These are phyloP conservation scores for Debaryomyces tyrocola DNA, from an alignment of 805 yeast genomes.

Conservation along the genomic window DNA sequence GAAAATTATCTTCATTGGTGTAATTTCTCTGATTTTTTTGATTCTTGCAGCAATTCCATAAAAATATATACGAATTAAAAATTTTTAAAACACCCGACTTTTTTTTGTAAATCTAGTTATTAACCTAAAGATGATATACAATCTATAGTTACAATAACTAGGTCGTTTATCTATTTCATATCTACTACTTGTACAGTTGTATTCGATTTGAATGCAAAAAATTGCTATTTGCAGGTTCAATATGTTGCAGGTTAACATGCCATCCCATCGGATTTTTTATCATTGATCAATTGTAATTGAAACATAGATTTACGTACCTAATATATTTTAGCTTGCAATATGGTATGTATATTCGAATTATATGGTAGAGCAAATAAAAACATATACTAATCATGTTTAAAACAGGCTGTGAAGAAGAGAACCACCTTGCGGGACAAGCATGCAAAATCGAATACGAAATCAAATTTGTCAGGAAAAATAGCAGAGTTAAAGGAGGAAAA, in stretches of 20 bases:
- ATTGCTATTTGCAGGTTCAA: neutral
- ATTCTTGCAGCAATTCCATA: neutral
- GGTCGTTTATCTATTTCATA: too few relatives aligned
- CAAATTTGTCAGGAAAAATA: conserved; percentile 24
- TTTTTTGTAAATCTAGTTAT: too few relatives aligned
- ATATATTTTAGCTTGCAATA: neutral
- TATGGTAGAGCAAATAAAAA: neutral
- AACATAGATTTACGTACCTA: neutral
- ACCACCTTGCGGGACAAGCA: conserved; percentile 35
- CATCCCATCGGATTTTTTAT: neutral
- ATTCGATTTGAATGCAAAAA: neutral
- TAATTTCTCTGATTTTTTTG: neutral
- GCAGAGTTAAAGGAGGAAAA: conserved; percentile 23
- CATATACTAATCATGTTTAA: conserved; percentile 1
- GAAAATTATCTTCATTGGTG: neutral
- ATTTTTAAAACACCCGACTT: too few relatives aligned
- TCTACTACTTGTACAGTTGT: too few relatives aligned
- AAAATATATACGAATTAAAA: too few relatives aligned
- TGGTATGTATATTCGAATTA: conserved; percentile 8
- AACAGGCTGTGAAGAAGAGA: conserved; percentile 33
- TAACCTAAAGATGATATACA: too few relatives aligned
- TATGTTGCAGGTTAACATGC: neutral
- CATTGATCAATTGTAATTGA: neutral
- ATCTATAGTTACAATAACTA: too few relatives aligned
- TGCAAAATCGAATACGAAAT: conserved; percentile 13